Conservation (phyloP, 202 grass and related monocot species). For the Zoysia matrella region DNA sequence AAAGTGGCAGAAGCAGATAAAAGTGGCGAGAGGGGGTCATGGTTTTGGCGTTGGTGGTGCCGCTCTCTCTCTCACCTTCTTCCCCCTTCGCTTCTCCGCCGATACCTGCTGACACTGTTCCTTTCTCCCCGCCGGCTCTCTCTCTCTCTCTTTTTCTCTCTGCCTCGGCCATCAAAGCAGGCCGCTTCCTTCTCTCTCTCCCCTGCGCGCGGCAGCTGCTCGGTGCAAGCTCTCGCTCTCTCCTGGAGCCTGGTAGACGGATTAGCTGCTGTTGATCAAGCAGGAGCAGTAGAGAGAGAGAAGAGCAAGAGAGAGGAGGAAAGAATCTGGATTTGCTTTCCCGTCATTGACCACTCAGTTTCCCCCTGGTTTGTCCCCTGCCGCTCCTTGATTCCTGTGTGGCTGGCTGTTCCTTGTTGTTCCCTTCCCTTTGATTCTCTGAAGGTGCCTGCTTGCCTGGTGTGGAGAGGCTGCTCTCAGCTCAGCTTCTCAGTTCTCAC, state of each 20-base stretch:
- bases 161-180: background rate
- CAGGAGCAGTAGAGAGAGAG: slow-evolving; percentile 14
- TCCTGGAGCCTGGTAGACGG: background rate
- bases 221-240: slow-evolving; percentile 9
- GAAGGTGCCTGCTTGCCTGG: background rate
- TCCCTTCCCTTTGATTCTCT: slow-evolving; percentile 41
- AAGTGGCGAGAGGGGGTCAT: background rate
- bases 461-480: background rate
- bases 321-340: slow-evolving; percentile 58
- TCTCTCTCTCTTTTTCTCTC: background rate
- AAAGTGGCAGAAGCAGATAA: slow-evolving; percentile 39
- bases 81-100: slow-evolving; percentile 30
- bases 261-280: slow-evolving; percentile 12
- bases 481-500: background rate
- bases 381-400: slow-evolving; percentile 51
- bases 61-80: background rate
- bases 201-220: background rate
- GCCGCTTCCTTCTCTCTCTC: background rate
- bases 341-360: slow-evolving; percentile 57
- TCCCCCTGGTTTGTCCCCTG: slow-evolving; percentile 45
- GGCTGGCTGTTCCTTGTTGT: slow-evolving; percentile 40
- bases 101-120: slow-evolving; percentile 35
- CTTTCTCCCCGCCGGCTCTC: background rate
- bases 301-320: slow-evolving; percentile 2
- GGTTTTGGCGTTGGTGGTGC: slow-evolving; percentile 22